Evolutionary conservation across 345 rosid genomes (phyloP).

Genomic region (Hibiscus mutabilis): DNA sequence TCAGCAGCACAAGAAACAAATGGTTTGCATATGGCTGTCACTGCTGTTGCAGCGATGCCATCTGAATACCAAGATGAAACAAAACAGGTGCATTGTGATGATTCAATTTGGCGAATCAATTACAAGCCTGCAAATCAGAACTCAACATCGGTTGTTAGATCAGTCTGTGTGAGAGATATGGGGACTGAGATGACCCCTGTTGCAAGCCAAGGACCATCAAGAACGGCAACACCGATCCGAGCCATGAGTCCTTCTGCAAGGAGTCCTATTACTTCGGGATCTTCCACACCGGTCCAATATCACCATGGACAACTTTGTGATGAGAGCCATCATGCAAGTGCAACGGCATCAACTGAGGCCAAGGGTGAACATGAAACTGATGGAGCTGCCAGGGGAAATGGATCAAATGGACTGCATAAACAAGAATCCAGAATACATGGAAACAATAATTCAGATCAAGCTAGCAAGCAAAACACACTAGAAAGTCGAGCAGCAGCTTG

Average conservation of each 20-base stretch:
- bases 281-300: constrained; percentile 60
- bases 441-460: constrained; percentile 20
- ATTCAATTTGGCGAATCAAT: constrained; percentile 49
- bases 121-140: constrained; percentile 32
- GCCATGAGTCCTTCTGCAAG: constrained; percentile 63
- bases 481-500: constrained; percentile 79
- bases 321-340: constrained; percentile 2
- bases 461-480: constrained; percentile 40
- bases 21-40: constrained; percentile 12
- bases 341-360: constrained; percentile 10
- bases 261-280: constrained; percentile 79
- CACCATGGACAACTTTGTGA: constrained; percentile 11
- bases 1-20: constrained; percentile 27
- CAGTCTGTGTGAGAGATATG: constrained; percentile 81
- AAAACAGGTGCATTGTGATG: constrained; percentile 74
- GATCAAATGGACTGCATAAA: not conserved
- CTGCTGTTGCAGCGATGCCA: not conserved
- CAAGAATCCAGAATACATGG: not conserved
- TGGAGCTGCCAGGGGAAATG: constrained; percentile 18
- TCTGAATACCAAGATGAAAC: constrained; percentile 23
- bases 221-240: constrained; percentile 77
- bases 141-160: constrained; percentile 44
- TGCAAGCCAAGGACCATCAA: constrained; percentile 89
- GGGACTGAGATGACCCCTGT: constrained; percentile 97
- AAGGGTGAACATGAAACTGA: constrained; percentile 16